These are phyloP conservation scores for Fomitopsis pinicola DNA, from an alignment of 1,284 basidiomycete genomes.

Conservation along the genomic window DNA sequence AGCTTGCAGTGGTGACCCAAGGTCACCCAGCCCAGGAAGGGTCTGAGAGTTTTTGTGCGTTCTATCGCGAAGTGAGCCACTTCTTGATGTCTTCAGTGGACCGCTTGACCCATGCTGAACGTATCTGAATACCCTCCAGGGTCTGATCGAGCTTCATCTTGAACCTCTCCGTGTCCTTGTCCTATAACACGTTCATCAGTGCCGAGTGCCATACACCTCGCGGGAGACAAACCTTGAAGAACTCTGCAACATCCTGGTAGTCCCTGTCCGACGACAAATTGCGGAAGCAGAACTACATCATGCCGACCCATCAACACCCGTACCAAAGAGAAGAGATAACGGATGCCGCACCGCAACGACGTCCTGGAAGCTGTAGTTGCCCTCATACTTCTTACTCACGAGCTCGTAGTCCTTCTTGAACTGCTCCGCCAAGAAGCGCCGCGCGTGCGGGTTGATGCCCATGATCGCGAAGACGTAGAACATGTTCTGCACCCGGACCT, in stretches of 20 bases:
- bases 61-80: not conserved
- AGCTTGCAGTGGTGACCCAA: too few species aligned
- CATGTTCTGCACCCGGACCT: slow-evolving; percentile 63
- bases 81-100: slow-evolving; percentile 5
- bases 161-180: slow-evolving; percentile 64
- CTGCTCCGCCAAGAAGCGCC: slow-evolving; percentile 38
- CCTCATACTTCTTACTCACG: slow-evolving; percentile 70
- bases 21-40: too few species aligned
- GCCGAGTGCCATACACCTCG: not conserved
- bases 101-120: slow-evolving; percentile 49
- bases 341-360: slow-evolving; percentile 42
- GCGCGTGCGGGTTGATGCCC: slow-evolving; percentile 38
- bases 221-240: slow-evolving; percentile 53
- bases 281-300: slow-evolving; percentile 49
- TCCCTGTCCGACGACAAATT: slow-evolving; percentile 69
- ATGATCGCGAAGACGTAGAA: slow-evolving; percentile 50
- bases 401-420: slow-evolving; percentile 57
- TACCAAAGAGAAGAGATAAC: slow-evolving; percentile 4
- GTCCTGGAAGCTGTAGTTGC: slow-evolving; percentile 55
- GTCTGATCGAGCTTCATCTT: slow-evolving; percentile 60
- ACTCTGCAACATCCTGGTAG: slow-evolving; percentile 57
- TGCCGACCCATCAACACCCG: not conserved
- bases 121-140: slow-evolving; percentile 61
- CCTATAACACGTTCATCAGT: slow-evolving; percentile 30
- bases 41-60: not conserved